Evolutionary conservation across 2,329 filamentous ascomycete genomes (phyloP).

Genomic region (Diaporthe citri): DNA sequence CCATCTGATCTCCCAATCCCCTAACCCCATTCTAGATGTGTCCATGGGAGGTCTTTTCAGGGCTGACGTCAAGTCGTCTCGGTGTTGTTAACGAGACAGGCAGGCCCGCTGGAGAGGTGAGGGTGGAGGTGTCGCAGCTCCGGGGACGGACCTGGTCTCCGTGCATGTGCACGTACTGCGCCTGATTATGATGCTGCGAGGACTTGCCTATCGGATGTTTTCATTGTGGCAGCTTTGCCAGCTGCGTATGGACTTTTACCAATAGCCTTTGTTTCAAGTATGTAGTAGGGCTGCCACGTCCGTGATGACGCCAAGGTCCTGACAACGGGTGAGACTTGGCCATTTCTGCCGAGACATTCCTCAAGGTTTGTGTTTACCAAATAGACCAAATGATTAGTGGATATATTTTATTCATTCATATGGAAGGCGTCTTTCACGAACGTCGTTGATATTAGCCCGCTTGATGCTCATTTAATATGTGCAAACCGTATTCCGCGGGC

Average conservation of each 20-base stretch:
- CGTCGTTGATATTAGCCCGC: not conserved
- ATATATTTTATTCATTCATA: too few species aligned
- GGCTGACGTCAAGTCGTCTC: conserved; percentile 1
- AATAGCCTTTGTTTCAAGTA: conserved; percentile 3
- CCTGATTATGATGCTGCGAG: too few species aligned
- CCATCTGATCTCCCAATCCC: conserved; percentile 3
- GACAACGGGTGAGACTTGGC: not conserved
- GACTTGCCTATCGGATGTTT: too few species aligned
- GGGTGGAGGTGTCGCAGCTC: not conserved
- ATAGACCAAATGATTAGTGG: not conserved
- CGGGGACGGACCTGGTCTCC: not conserved
- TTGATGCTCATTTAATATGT: not conserved
- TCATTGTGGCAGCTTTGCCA: not conserved
- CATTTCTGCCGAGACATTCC: not conserved
- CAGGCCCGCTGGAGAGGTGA: not conserved
- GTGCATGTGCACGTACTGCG: not conserved
- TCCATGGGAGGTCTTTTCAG: not conserved
- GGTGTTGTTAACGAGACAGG: not conserved
- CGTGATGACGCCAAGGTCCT: not conserved
- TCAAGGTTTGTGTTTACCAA: not conserved
- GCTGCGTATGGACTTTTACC: not conserved
- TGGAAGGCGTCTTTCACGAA: too few species aligned
- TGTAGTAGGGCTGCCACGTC: conserved; percentile 11
- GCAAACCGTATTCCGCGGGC: too few species aligned
- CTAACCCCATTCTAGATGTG: not conserved